Evolutionary conservation across 2,329 filamentous ascomycete species (phyloP), one percentile per base, ranked within the genome.

Genomic region (Colletotrichum sp.): DNA sequence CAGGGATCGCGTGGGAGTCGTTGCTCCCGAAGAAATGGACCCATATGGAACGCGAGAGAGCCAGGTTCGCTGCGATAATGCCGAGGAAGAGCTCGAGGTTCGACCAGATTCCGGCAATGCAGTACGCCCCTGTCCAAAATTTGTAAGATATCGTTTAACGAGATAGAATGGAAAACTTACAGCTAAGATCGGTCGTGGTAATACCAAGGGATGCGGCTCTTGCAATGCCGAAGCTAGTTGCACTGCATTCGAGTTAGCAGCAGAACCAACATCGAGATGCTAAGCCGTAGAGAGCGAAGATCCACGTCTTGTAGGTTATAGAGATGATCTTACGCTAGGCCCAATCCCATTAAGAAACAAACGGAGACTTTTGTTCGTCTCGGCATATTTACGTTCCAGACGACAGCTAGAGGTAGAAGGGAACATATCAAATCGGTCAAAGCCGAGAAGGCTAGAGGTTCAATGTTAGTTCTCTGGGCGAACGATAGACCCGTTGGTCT

Each of bases 51-150:
- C 78, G 78, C 1, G 73, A 78, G 65, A 70, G 82, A 77, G 66
- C 79, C 12, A 82, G 79, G 22, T 82, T 82, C n/a, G 81, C 84
- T 22, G 82, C 83, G 7, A 84, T 80, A 16, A 86, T 84, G 55
- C 84, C 85, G 0, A 86, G 78, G 30, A 81, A 82, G 0, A 83
- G 80, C 74, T 86, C 85, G 60, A 85, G 77, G 16, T 85, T 81
- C 11, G 82, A 84, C 84, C 84, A 86, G 59, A 85, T 84, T 27
- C 82, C 84, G 3, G 83, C 80, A 15, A 82, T 81, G 57, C 79
- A 80, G 63, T 82, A 84, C 2, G 79, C 78, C 80, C 80, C 83
- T 84, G 28, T 16, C 12, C n/a, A 16, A 6, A 13, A 11, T 48
- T 7, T 4, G 22, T 28, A 22, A 22, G 64, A 12, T 27, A 19